Conservation (phyloP, 768 basidiomycete genomes). For the Ramaria sp. region DNA sequence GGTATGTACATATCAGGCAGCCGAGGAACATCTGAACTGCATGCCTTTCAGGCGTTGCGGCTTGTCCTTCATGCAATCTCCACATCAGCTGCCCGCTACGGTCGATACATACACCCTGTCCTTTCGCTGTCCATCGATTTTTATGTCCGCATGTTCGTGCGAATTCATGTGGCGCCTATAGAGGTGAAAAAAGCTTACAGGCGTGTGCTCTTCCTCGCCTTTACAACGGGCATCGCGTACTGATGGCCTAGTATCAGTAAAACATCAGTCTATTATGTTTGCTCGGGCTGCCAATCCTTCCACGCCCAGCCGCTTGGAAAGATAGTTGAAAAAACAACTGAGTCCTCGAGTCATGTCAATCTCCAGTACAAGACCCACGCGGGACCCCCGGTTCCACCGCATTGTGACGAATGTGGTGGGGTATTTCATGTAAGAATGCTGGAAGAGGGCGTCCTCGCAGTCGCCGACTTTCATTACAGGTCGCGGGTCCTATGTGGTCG, state of each 20-base stretch:
- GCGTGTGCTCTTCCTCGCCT: slow-evolving; percentile 32
- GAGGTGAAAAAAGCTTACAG: slow-evolving; percentile 77
- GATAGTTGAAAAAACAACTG: slow-evolving; percentile 49
- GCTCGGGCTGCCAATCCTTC: slow-evolving; percentile 71
- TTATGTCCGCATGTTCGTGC: slow-evolving; percentile 87
- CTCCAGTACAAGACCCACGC: slow-evolving; percentile 58
- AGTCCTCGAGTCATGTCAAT: slow-evolving; percentile 46
- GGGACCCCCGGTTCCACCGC: slow-evolving; percentile 54
- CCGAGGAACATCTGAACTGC: background rate
- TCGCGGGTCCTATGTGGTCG: slow-evolving; percentile 97
- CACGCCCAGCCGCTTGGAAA: slow-evolving; percentile 82
- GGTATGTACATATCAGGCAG: slow-evolving; percentile 31
- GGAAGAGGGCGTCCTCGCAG: background rate
- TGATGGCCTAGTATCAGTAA: slow-evolving; percentile 41
- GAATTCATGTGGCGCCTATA: slow-evolving; percentile 57
- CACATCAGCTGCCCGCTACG: slow-evolving; percentile 83
- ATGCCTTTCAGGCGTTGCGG: slow-evolving; percentile 60
- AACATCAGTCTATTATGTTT: slow-evolving; percentile 77
- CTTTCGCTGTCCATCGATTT: slow-evolving; percentile 94
- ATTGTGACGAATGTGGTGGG: slow-evolving; percentile 77
- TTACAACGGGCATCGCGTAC: background rate
- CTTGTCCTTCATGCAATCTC: slow-evolving; percentile 83
- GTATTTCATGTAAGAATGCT: slow-evolving; percentile 49
- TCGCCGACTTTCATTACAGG: slow-evolving; percentile 29
- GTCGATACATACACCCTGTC: slow-evolving; percentile 82